Conservation (phyloP, 495 filamentous ascomycete genomes). For the Pyrenula aspistea region DNA sequence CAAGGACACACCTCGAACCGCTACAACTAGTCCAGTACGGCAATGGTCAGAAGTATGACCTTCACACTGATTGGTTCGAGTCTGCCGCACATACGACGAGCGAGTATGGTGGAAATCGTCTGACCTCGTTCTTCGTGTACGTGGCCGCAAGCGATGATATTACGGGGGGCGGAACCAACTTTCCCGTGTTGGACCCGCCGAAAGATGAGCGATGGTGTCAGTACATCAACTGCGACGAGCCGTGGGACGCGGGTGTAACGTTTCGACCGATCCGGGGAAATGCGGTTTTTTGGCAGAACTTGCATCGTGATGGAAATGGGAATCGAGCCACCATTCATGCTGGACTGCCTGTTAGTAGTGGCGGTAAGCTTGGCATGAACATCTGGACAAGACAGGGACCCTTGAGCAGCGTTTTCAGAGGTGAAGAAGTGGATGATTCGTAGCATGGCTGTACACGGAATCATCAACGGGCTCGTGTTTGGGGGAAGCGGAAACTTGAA, state of each 20-base stretch:
- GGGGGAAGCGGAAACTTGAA: too few species aligned
- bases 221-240: constrained; percentile 45
- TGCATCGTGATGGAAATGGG: constrained; percentile 47
- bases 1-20: constrained; percentile 25
- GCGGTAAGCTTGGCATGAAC: constrained; percentile 71
- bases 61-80: constrained; percentile 43
- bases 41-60: constrained; percentile 33
- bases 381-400: constrained; percentile 43
- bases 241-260: constrained; percentile 45
- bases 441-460: too few species aligned
- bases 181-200: constrained; percentile 35
- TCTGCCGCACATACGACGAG: constrained; percentile 14
- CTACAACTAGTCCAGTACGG: constrained; percentile 42
- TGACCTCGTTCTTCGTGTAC: constrained; percentile 54
- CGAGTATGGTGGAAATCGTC: constrained; percentile 24
- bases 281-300: constrained; percentile 68
- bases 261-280: constrained; percentile 57
- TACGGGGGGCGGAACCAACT: constrained; percentile 50
- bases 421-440: background rate
- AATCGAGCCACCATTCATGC: constrained; percentile 60
- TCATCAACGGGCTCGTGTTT: too few species aligned
- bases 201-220: constrained; percentile 38
- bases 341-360: constrained; percentile 52
- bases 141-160: constrained; percentile 34
- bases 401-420: background rate